Evolutionary conservation across 1,139 yeast species (phyloP).

Genomic region (Suzukiozyma palmioleophila): DNA sequence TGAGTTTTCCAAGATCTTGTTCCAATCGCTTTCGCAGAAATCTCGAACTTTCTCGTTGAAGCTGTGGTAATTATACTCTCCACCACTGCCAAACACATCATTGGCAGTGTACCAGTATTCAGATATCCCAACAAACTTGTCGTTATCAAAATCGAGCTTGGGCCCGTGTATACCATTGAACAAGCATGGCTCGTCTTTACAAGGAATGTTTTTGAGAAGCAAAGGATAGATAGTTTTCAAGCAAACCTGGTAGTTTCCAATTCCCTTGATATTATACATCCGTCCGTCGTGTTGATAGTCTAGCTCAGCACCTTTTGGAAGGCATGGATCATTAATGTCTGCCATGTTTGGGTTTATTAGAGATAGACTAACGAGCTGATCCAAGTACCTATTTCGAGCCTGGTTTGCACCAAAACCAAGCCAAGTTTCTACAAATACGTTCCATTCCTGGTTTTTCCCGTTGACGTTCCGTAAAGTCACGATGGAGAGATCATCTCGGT

Average conservation of each 20-base stretch:
- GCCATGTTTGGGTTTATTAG: constrained; percentile 21
- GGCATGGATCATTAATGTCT: constrained; percentile 60
- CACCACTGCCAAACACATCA: constrained; percentile 74
- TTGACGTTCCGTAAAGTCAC: constrained; percentile 54
- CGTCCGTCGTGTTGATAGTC: constrained; percentile 38
- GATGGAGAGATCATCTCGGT: constrained; percentile 58
- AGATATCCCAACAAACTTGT: constrained; percentile 72
- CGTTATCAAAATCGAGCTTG: constrained; percentile 60
- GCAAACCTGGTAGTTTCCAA: constrained; percentile 68
- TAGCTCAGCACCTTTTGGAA: constrained; percentile 56
- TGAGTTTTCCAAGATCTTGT: constrained; percentile 42
- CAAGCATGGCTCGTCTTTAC: constrained; percentile 67
- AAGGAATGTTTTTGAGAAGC: constrained; percentile 65
- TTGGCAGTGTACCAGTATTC: constrained; percentile 87
- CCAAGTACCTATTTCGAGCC: constrained; percentile 62
- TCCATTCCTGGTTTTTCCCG: constrained; percentile 63
- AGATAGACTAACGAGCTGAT: constrained; percentile 38
- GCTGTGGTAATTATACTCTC: constrained; percentile 60
- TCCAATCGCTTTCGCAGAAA: constrained; percentile 69
- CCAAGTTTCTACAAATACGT: constrained; percentile 78
- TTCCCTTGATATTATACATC: constrained; percentile 51
- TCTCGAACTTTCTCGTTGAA: constrained; percentile 58
- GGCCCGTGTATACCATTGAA: constrained; percentile 85
- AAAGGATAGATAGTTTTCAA: constrained; percentile 65
- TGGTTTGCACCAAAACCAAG: constrained; percentile 82